Evolutionary conservation across 768 basidiomycete genomes (phyloP).

Genomic region (Lactarius hatsudake): DNA sequence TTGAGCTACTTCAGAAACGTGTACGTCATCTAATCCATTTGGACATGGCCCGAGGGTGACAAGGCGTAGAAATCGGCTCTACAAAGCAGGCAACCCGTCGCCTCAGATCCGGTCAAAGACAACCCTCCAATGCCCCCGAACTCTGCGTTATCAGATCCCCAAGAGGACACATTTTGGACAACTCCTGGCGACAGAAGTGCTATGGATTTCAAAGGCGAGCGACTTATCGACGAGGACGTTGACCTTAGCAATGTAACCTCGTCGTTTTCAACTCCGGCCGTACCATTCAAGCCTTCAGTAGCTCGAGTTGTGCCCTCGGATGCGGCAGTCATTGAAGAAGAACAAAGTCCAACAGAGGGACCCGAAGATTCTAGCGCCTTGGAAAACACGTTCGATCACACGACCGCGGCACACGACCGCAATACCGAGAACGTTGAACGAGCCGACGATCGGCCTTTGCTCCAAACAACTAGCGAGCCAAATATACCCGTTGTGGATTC

Average conservation of each 20-base stretch:
- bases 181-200: constrained; percentile 57
- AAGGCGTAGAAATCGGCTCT: constrained; percentile 33
- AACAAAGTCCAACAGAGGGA: neutral
- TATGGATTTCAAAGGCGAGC: constrained; percentile 60
- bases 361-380: constrained; percentile 14
- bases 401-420: constrained; percentile 2
- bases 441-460: neutral
- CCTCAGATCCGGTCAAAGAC: constrained; percentile 25
- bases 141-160: constrained; percentile 31
- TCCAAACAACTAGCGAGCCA: constrained; percentile 1
- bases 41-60: neutral
- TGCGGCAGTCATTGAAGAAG: neutral
- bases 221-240: constrained; percentile 59
- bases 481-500: constrained; percentile 1
- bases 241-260: constrained; percentile 45
- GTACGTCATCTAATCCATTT: constrained; percentile 29
- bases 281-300: constrained; percentile 11
- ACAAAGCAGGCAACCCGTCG: constrained; percentile 26
- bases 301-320: neutral
- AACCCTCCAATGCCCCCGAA: constrained; percentile 29
- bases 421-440: neutral
- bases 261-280: constrained; percentile 47
- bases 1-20: constrained; percentile 41
- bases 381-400: constrained; percentile 21
- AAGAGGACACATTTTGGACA: constrained; percentile 63